Percentiles rank a stretch among this genome's conserved stretches.
phyloP scores from a whole-genome alignment of 2,329 filamentous ascomycete genomes.

The Sarocladium strictum region DNA sequence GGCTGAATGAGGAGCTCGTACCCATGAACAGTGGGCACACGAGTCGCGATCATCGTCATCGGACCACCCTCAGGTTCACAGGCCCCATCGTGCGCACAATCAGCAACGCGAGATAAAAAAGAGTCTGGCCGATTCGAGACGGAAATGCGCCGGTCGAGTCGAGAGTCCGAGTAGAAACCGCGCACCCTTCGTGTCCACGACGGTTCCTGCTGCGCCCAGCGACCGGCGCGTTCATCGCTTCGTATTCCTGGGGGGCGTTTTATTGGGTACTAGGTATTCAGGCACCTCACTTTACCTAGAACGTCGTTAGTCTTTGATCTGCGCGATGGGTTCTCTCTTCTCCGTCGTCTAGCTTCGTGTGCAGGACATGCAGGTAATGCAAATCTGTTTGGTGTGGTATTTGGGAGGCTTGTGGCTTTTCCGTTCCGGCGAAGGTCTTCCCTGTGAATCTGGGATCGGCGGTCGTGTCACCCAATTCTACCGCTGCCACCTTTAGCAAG shows the following conservation, averaged over 20 bases:
- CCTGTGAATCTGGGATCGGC: neutral
- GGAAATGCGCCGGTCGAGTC: neutral
- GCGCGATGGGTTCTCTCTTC: neutral
- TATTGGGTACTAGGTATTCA: neutral
- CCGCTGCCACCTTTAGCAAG: neutral
- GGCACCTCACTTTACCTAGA: slow-evolving; percentile 2
- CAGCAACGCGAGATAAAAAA: neutral
- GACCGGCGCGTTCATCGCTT: neutral
- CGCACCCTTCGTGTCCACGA: no score
- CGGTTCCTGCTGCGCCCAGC: neutral
- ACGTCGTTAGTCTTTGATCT: neutral
- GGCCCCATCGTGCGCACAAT: neutral
- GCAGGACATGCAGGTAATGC: neutral
- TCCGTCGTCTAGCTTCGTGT: neutral
- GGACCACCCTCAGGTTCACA: neutral
- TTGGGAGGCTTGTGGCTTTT: no score
- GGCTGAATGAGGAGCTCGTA: no score
- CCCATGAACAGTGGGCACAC: neutral
- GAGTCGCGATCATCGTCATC: slow-evolving; percentile 6
- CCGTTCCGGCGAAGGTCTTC: neutral
- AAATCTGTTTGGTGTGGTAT: neutral
- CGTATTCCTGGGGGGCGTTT: neutral
- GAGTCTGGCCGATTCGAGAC: neutral
- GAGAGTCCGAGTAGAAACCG: no score
- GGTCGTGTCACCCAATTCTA: neutral